Evolutionary conservation across 116 monocot species (phyloP).

Genomic region (Papilionanthe hybrid): DNA sequence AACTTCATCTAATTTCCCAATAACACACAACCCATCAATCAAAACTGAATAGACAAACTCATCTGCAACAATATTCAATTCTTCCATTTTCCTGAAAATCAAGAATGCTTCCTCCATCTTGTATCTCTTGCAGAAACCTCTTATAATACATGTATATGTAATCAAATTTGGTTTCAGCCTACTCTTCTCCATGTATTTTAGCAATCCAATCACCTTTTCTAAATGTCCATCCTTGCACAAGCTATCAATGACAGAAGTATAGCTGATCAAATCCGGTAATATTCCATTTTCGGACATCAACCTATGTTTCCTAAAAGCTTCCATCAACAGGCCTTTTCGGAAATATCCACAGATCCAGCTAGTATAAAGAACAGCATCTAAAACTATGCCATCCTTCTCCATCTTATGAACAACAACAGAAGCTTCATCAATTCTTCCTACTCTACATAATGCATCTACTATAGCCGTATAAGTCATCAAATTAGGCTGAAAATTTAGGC

Average conservation of each 20-base stretch:
- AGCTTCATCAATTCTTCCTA: conserved; percentile 40
- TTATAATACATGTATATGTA: conserved; percentile 43
- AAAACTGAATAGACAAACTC: conserved; percentile 53
- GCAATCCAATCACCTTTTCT: conserved; percentile 64
- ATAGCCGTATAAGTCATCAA: conserved; percentile 45
- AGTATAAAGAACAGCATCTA: conserved; percentile 47
- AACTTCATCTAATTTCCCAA: conserved; percentile 45
- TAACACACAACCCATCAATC: conserved; percentile 47
- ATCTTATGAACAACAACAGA: conserved; percentile 35
- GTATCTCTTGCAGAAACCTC: conserved; percentile 53
- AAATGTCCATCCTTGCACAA: conserved; percentile 56
- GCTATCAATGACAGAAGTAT: conserved; percentile 49
- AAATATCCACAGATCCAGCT: conserved; percentile 41
- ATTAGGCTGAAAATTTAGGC: conserved; percentile 33
- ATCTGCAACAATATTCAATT: conserved; percentile 30
- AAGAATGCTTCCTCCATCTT: conserved; percentile 51
- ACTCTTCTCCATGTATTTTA: conserved; percentile 33
- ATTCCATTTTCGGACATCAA: conserved; percentile 42
- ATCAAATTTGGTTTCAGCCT: conserved; percentile 41
- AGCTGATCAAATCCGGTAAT: conserved; percentile 42
- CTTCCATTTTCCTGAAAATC: conserved; percentile 41
- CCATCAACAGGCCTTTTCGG: conserved; percentile 33
- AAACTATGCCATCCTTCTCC: conserved; percentile 33
- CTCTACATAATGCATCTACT: conserved; percentile 47
- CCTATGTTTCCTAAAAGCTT: conserved; percentile 40